Conservation (phyloP, 2,329 filamentous ascomycete species). For the Incumbomyces lentus region DNA sequence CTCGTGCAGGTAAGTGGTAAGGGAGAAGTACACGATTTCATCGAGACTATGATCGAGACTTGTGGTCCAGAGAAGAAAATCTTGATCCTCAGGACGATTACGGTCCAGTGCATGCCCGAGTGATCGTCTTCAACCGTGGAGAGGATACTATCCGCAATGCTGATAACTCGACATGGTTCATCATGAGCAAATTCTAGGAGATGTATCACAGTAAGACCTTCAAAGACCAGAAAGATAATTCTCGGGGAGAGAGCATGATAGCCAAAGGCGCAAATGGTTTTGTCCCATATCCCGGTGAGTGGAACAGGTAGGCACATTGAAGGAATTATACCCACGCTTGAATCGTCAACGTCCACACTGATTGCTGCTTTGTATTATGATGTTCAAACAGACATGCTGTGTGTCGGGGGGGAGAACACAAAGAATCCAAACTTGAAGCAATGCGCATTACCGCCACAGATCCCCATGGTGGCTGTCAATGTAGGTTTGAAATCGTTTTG, state of each 20-base stretch:
- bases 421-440: too few species aligned
- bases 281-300: slow-evolving; percentile 1
- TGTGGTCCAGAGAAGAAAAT: background rate
- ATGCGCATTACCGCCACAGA: too few species aligned
- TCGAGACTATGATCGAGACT: background rate
- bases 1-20: background rate
- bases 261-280: background rate
- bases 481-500: too few species aligned
- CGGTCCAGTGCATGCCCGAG: background rate
- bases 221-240: background rate
- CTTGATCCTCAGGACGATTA: background rate
- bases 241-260: background rate
- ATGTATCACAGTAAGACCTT: background rate
- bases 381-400: too few species aligned
- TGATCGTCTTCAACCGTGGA: background rate
- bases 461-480: too few species aligned
- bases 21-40: background rate
- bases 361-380: too few species aligned
- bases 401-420: too few species aligned
- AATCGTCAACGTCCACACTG: too few species aligned
- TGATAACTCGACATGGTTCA: slow-evolving; percentile 1
- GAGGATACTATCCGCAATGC: background rate
- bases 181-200: background rate
- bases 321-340: too few species aligned
- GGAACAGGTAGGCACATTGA: too few species aligned